A percentile compares a stretch with the other conserved stretches of the same genome.
These are phyloP conservation scores for Athelia psychrophila DNA, from an alignment of 1,284 basidiomycete species.

Conservation along the genomic window DNA sequence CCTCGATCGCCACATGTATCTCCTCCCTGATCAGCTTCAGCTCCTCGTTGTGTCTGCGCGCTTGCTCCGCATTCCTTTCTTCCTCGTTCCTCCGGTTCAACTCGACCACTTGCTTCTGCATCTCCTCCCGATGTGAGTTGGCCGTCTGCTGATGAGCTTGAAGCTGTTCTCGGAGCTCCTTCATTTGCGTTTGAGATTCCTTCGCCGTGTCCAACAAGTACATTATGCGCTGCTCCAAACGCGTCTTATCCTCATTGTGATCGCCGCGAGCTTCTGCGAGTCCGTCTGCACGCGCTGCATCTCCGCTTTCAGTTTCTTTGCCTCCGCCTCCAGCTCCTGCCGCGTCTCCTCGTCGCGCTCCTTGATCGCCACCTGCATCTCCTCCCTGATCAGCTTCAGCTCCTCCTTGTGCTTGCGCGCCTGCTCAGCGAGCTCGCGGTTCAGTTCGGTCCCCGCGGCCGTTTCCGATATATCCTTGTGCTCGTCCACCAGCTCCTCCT, in stretches of 20 bases:
- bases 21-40: conserved; percentile 22
- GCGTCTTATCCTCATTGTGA: conserved; percentile 7
- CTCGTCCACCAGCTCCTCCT: conserved; percentile 22
- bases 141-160: too few relatives aligned
- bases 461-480: conserved; percentile 34
- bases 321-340: conserved; percentile 19
- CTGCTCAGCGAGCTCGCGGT: conserved; percentile 28
- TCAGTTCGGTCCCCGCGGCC: conserved; percentile 28
- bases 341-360: conserved; percentile 14
- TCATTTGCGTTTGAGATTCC: too few relatives aligned
- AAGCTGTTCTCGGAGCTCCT: too few relatives aligned
- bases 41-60: conserved; percentile 34
- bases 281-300: conserved; percentile 14
- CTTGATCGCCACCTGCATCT: conserved; percentile 12
- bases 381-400: conserved; percentile 21
- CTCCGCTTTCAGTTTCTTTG: conserved; percentile 10
- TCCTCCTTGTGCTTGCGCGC: conserved; percentile 35
- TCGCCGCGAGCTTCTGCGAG: conserved; percentile 12
- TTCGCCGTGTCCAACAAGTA: background rate
- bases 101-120: too few relatives aligned
- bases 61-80: conserved; percentile 31
- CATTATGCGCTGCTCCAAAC: conserved; percentile 7
- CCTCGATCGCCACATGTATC: conserved; percentile 10
- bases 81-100: too few relatives aligned
- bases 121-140: conserved; percentile 32